Conservation (phyloP, 164 flowering plant species). For the Berberis vulgaris region DNA sequence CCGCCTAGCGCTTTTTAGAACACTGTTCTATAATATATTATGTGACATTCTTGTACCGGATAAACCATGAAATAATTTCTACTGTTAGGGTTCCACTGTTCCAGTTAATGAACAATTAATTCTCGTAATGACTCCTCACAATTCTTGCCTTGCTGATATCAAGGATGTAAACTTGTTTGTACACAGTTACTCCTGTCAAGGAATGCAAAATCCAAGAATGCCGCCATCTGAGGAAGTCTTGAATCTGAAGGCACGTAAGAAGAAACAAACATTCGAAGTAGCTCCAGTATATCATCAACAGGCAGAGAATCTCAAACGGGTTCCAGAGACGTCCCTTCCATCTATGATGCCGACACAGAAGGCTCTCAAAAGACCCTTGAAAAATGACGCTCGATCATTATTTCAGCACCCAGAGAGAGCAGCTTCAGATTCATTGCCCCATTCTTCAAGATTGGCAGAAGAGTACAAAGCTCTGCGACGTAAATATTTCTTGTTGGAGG, state of each 20-base stretch:
- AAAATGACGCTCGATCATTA: slow-evolving; percentile 28
- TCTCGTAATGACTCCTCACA: no score
- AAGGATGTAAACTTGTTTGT: background rate
- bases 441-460: slow-evolving; percentile 37
- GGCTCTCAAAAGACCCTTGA: slow-evolving; percentile 31
- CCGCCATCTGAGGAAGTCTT: slow-evolving; percentile 21
- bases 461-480: slow-evolving; percentile 64
- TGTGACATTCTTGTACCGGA: no score
- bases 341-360: slow-evolving; percentile 27
- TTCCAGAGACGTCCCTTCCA: slow-evolving; percentile 14
- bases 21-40: no score
- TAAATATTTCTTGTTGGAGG: slow-evolving; percentile 68
- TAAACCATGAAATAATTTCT: no score
- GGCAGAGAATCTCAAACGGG: slow-evolving; percentile 24
- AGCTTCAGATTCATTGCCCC: slow-evolving; percentile 56
- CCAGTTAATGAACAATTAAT: no score
- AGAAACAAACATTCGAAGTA: slow-evolving; percentile 22
- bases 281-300: slow-evolving; percentile 20
- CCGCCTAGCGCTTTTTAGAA: no score
- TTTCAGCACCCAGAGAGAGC: slow-evolving; percentile 43
- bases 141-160: background rate
- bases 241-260: slow-evolving; percentile 33
- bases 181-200: background rate
- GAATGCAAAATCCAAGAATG: slow-evolving; percentile 39
- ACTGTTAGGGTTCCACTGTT: no score